A percentile compares a stretch with the other conserved stretches of the same genome.
Conservation (phyloP, 2,329 filamentous ascomycete species). For the Aspergillus candidus region DNA sequence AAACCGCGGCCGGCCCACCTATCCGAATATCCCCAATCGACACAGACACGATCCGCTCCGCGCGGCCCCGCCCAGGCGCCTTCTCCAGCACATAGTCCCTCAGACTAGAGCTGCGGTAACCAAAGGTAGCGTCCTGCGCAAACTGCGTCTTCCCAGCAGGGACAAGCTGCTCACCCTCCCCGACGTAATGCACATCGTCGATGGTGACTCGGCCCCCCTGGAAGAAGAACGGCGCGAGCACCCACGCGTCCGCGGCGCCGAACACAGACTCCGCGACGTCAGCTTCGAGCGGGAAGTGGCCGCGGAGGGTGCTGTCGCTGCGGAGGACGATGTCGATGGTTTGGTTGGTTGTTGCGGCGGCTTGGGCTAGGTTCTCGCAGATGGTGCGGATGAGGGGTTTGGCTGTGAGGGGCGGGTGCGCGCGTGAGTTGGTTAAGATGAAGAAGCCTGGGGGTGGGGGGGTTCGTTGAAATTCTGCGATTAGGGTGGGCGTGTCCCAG, state of each 20-base stretch:
- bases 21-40: conserved; percentile 44
- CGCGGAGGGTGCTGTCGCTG: conserved; percentile 52
- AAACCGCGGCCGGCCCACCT: conserved; percentile 41
- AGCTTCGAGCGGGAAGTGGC: conserved; percentile 52
- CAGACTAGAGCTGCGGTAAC: conserved; percentile 50
- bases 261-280: conserved; percentile 48
- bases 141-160: conserved; percentile 52
- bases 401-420: conserved; percentile 47
- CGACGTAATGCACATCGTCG: conserved; percentile 53
- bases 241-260: conserved; percentile 47
- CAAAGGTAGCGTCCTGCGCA: conserved; percentile 53
- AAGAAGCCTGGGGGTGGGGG: conserved; percentile 47
- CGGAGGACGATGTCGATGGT: conserved; percentile 52
- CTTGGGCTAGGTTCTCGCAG: conserved; percentile 44
- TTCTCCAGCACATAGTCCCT: conserved; percentile 52
- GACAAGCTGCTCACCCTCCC: conserved; percentile 44
- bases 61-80: conserved; percentile 37
- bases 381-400: conserved; percentile 46
- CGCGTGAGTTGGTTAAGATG: conserved; percentile 56
- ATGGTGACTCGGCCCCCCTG: conserved; percentile 56
- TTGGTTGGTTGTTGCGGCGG: conserved; percentile 35
- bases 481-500: conserved; percentile 45
- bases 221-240: conserved; percentile 55
- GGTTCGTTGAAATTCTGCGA: conserved; percentile 36
- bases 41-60: conserved; percentile 40